phyloP scores from a whole-genome alignment of 768 basidiomycete species.

The Boletus barrowsii region DNA sequence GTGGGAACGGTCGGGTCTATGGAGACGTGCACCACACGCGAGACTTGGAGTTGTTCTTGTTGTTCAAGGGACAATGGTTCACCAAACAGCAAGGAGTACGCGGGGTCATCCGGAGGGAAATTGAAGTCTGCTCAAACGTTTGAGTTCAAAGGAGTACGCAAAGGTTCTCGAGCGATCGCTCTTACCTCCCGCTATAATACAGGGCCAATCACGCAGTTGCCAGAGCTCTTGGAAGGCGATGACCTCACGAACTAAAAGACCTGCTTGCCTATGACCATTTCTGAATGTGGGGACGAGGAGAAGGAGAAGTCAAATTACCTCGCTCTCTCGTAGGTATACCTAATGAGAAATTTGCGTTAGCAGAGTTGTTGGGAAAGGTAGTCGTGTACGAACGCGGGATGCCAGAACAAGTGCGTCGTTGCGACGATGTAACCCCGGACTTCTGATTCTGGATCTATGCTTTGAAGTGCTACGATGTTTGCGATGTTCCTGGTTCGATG shows the following conservation, averaged over 20 bases:
- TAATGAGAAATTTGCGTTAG: conserved; percentile 3
- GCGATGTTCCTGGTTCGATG: conserved; percentile 81
- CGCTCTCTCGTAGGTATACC: conserved; percentile 74
- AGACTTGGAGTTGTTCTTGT: conserved; percentile 47
- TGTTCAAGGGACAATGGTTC: conserved; percentile 56
- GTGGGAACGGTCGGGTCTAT: conserved; percentile 57
- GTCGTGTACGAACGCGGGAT: conserved; percentile 61
- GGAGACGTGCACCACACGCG: conserved; percentile 70
- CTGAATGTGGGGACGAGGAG: neutral
- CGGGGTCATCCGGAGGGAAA: conserved; percentile 75
- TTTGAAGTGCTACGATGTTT: conserved; percentile 63
- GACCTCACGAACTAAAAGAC: conserved; percentile 68
- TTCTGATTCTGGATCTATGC: conserved; percentile 29
- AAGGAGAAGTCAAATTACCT: conserved; percentile 46
- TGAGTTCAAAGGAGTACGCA: neutral
- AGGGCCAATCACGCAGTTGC: conserved; percentile 60
- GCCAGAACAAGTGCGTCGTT: conserved; percentile 96
- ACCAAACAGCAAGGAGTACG: conserved; percentile 74
- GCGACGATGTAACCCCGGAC: conserved; percentile 66
- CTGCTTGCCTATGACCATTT: conserved; percentile 58
- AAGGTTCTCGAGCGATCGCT: neutral
- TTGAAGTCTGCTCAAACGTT: conserved; percentile 71
- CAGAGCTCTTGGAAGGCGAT: conserved; percentile 49
- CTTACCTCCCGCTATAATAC: conserved; percentile 79
- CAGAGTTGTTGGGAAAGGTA: neutral